Base-by-base conservation (phyloP, 495 filamentous ascomycete species). In the Trichoderma virens region DNA sequence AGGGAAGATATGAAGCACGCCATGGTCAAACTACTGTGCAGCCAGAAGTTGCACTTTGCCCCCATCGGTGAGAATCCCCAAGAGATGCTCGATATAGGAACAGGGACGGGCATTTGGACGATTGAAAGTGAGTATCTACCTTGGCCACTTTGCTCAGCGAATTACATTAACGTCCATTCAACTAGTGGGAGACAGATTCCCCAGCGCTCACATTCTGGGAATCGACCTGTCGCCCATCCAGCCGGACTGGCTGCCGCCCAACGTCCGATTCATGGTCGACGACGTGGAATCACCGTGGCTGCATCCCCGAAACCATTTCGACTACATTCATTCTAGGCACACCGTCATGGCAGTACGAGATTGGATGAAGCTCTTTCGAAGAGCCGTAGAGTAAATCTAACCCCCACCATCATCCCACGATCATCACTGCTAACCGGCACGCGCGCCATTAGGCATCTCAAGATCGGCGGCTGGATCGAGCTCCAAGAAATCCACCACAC, bases 141-240 rank as follows among this genome's bases (percentile, higher is more conserved):
- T 0, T 41, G 38, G 18, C 38, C 18, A 5, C 31, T 34, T 16
- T 34, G 11, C 18, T 5, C n/a, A 30, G 59, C 2, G 59, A 30
- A 34, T 60, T 35, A 5, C 59, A n/a, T n/a, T 31, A n/a, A n/a
- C 32, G 28, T 13, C n/a, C 1, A 28, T 30, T 3, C 18, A 20
- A 30, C 20, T 23, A 65, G 63, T 69, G 64, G 67, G 65, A 41
- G 75, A 76, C 67, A 72, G 67, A 60, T 78, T 75, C 64, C 86
- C 86, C 0, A 60, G 73, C 28, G 75, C 81, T 2, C 75, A 80
- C 25, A 77, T 90, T 27, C 72, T 84, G 39, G 88, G 88, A 27
- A 82, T 88, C 27, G 88, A 91, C 68, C 78, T 91, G 16, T 86
- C 83, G 8, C 80, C 83, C 2, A 87, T 88, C 62, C 85, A 87